Evolutionary conservation across 192 early-diverging fungal genomes (phyloP), one percentile per base, ranked within the genome.

Genomic region (Umbelopsis sp.): DNA sequence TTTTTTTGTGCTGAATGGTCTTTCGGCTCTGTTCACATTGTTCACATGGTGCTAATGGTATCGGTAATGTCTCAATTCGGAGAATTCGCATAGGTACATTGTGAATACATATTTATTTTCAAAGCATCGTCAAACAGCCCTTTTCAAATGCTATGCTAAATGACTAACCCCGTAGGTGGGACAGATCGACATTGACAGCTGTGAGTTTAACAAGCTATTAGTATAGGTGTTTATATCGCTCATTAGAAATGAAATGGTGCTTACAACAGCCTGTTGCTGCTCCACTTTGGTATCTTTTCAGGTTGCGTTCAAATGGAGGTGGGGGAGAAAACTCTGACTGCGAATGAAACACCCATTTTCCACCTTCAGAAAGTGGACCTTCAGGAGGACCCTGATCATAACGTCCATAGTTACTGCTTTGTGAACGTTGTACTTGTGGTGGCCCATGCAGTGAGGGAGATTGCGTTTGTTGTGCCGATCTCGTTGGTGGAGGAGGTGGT

Each of bases 211-310:
- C 30, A 16, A 61, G 5, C 25, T 12, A 8, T 52, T 52, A 52
- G 13, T 9, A 50, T 25, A 52, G 9, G 0, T 0, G 1, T 52
- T 35, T 30, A 2, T 4, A 61, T 15, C 12, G 30, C 5, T 18
- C 9, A 13, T 10, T 2, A 11, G 27, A 35, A 35, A 12, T 35
- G 27, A 35, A 4, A 35, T 10, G 8, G 33, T 18, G 61, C 76
- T 78, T 78, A 78, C 76, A 78, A 27, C 76, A 78, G 22, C 76
- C 76, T 9, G 76, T 69, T 48, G 72, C 76, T 16, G 71, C 76
- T 27, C 76, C 76, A 58, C 68, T 78, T 30, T 67, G 76, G 46
- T 78, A 78, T 46, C 76, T 30, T 49, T 64, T 46, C 27, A 78
- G 44, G 35, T 67, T 78, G 46, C 73, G 72, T 27, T 78, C 76